Percentiles rank a stretch among this genome's conserved stretches.
phyloP scores from a whole-genome alignment of 345 rosid genomes.

The Melaleuca quinquenervia region DNA sequence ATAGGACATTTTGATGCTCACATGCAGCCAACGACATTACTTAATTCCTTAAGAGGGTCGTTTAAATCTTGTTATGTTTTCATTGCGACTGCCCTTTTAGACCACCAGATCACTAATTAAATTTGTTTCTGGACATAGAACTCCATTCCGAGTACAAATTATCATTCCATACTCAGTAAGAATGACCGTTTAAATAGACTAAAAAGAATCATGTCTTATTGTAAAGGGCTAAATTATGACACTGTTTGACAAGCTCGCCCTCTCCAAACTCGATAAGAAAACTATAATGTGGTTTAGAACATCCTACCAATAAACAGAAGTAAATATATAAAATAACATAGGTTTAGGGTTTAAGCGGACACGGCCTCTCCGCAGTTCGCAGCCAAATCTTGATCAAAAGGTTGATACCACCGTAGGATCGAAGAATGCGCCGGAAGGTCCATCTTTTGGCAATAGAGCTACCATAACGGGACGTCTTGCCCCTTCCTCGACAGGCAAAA shows the following conservation, averaged over 20 bases:
- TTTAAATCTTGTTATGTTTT: background rate
- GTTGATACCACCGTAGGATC: background rate
- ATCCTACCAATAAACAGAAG: background rate
- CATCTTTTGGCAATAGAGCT: background rate
- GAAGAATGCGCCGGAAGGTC: slow-evolving; percentile 1
- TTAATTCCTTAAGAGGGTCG: too few relatives aligned
- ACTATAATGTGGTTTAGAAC: background rate
- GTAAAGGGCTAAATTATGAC: background rate
- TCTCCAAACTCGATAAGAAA: background rate
- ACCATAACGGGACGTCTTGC: background rate
- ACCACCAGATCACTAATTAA: background rate
- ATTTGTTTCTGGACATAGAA: background rate
- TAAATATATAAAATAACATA: background rate
- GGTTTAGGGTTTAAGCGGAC: background rate
- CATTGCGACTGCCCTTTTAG: background rate
- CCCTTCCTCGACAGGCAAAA: background rate
- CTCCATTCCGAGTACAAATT: background rate
- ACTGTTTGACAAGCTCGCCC: background rate
- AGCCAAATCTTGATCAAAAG: background rate
- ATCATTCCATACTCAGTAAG: background rate
- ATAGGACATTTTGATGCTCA: too few relatives aligned
- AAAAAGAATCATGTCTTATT: background rate
- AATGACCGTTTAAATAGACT: background rate
- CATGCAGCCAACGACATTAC: too few relatives aligned
- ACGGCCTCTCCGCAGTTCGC: background rate